A percentile compares a stretch with the other conserved stretches of the same genome.
Conservation (phyloP, 345 rosid genomes). For the Linum lewisii region DNA sequence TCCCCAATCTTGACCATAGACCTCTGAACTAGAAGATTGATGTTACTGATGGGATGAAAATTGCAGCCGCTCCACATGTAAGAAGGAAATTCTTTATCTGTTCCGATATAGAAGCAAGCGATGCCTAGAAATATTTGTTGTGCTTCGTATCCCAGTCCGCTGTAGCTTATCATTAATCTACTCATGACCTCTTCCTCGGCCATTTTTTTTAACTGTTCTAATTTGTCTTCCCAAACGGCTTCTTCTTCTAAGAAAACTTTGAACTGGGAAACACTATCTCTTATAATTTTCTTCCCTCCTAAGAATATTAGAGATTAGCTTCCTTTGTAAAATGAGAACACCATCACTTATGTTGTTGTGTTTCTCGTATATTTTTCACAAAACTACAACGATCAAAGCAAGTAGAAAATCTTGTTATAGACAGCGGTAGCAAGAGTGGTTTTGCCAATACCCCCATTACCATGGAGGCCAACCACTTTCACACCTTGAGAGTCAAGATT, state of each 20-base stretch:
- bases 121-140: conserved; percentile 19
- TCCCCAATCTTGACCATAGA: not conserved
- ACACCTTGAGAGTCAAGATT: too few relatives aligned
- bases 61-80: not conserved
- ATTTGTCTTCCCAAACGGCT: conserved; percentile 4
- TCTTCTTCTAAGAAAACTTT: not conserved
- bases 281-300: too few relatives aligned
- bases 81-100: not conserved
- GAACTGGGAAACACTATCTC: too few relatives aligned
- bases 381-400: too few relatives aligned
- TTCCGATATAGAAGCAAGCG: conserved; percentile 15
- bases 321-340: too few relatives aligned
- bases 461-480: too few relatives aligned
- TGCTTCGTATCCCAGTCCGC: not conserved
- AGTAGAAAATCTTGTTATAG: too few relatives aligned
- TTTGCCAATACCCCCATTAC: too few relatives aligned
- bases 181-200: not conserved
- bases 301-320: too few relatives aligned
- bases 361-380: too few relatives aligned
- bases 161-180: conserved; percentile 10
- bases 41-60: not conserved
- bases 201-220: not conserved
- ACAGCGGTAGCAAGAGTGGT: too few relatives aligned
- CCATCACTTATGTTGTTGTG: too few relatives aligned
- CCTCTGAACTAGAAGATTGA: not conserved